These are phyloP conservation scores for Astrothelium macrocarpum DNA, from an alignment of 495 filamentous ascomycete species.

Conservation along the genomic window DNA sequence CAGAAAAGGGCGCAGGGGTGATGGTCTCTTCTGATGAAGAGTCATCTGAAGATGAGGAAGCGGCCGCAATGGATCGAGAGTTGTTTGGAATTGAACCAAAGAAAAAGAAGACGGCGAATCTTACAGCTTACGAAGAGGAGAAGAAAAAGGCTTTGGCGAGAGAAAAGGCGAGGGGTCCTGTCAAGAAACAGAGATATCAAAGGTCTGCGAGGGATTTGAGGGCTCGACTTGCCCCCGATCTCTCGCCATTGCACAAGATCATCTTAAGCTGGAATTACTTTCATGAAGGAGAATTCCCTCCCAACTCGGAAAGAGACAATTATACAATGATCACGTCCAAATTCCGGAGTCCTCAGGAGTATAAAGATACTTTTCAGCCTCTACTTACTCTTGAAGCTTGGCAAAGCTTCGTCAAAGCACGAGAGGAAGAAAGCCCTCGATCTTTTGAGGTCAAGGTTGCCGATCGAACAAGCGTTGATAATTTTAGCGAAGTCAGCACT, in stretches of 20 bases:
- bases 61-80: slow-evolving; percentile 25
- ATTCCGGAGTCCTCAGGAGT: slow-evolving; percentile 64
- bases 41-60: slow-evolving; percentile 62
- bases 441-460: slow-evolving; percentile 75
- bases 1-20: slow-evolving; percentile 59
- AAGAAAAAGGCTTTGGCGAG: slow-evolving; percentile 27
- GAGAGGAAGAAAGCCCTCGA: slow-evolving; percentile 72
- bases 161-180: slow-evolving; percentile 48
- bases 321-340: slow-evolving; percentile 66
- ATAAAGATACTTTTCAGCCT: slow-evolving; percentile 83
- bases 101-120: slow-evolving; percentile 16
- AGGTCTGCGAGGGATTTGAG: slow-evolving; percentile 87
- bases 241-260: slow-evolving; percentile 71
- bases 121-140: slow-evolving; percentile 29
- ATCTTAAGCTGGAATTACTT: slow-evolving; percentile 93
- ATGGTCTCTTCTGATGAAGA: slow-evolving; percentile 71
- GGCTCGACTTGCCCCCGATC: slow-evolving; percentile 79
- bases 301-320: slow-evolving; percentile 52
- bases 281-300: slow-evolving; percentile 73
- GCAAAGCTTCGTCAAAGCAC: slow-evolving; percentile 82
- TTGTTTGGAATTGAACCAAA: slow-evolving; percentile 18
- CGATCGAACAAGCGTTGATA: slow-evolving; percentile 80
- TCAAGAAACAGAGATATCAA: slow-evolving; percentile 66
- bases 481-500: slow-evolving; percentile 83
- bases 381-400: slow-evolving; percentile 88